Base-by-base conservation (phyloP, 257 asterid species). In the Oldenlandia corymbosa region DNA sequence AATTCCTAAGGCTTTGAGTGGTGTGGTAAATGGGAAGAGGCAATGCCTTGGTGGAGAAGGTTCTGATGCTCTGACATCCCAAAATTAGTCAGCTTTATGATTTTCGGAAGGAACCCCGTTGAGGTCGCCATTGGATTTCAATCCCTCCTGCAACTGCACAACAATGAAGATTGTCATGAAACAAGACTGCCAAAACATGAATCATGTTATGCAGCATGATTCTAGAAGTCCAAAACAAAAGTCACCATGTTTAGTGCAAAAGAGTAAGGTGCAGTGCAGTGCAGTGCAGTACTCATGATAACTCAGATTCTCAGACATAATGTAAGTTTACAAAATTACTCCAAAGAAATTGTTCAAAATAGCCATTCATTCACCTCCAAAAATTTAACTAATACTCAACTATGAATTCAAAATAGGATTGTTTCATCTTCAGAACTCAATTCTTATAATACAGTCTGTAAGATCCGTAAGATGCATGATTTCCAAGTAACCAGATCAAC, bases 111-210 rank as follows among this genome's bases (percentile, higher is more conserved):
- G 71, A 67, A 56, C 60, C 65, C 75, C 74, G 14, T 66, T 78
- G 62, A 75, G 72, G 71, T 68, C 77, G 4, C 71, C 68, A 2
- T 75, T 76, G 75, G 67, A 50, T 61, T 76, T 75, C 58, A 75
- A 56, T 58, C 84, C 90, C 52, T 81, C 95, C 28, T 69, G 79
- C 58, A 86, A 70, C 96, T 88, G 85, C 36, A 28, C 32, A 46
- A 14, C 10, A 39, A 67, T n/a, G 27, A 12, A 52, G 26, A 61
- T 56, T 43, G 50, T 47, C 9, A 24, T 58, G 41, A 65, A 59
- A 56, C 58, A 8, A 21, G 49, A 56, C 27, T 56, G 3, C 16
- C 0, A 48, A 48, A 21, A 51, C 31, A 28, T 51, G 26, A 7
- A 54, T 1, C 8, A 42, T 24, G 26, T 4, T 7, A 31, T 9